Conservation (phyloP, 2,329 filamentous ascomycete genomes). For the Neonectria ditissima region DNA sequence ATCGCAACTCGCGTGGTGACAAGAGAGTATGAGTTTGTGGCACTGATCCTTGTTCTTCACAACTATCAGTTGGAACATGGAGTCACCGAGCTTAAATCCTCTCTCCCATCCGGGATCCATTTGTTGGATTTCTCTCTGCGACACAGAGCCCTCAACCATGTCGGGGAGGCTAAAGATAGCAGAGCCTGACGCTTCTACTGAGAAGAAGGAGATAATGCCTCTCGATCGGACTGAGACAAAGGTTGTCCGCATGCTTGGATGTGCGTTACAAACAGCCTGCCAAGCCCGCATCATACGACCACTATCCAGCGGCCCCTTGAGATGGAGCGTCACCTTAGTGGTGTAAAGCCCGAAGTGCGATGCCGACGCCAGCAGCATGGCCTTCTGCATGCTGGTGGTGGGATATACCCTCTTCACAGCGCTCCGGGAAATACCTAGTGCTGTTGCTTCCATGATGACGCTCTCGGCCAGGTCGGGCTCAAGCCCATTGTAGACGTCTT, state of each 20-base stretch:
- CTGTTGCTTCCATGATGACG: background rate
- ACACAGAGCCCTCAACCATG: too few relatives aligned
- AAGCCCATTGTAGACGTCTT: background rate
- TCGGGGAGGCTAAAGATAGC: too few relatives aligned
- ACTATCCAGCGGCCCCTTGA: too few relatives aligned
- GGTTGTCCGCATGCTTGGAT: too few relatives aligned
- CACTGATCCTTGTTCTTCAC: constrained; percentile 1
- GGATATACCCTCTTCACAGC: background rate
- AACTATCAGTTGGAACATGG: constrained; percentile 2
- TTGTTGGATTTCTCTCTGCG: background rate
- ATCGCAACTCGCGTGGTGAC: constrained; percentile 4
- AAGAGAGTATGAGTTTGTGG: too few relatives aligned
- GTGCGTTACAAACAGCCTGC: too few relatives aligned
- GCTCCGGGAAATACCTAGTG: background rate
- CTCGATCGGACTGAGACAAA: too few relatives aligned
- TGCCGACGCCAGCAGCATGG: background rate
- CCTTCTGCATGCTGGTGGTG: background rate
- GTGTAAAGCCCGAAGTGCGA: background rate
- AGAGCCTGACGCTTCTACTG: too few relatives aligned
- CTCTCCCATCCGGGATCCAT: background rate
- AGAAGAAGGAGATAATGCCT: too few relatives aligned
- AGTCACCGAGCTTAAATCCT: background rate
- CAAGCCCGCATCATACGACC: too few relatives aligned
- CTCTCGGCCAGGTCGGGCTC: background rate
- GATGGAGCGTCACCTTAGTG: too few relatives aligned